These are phyloP conservation scores for Punica granatum DNA, from an alignment of 345 rosid genomes.

Conservation along the genomic window DNA sequence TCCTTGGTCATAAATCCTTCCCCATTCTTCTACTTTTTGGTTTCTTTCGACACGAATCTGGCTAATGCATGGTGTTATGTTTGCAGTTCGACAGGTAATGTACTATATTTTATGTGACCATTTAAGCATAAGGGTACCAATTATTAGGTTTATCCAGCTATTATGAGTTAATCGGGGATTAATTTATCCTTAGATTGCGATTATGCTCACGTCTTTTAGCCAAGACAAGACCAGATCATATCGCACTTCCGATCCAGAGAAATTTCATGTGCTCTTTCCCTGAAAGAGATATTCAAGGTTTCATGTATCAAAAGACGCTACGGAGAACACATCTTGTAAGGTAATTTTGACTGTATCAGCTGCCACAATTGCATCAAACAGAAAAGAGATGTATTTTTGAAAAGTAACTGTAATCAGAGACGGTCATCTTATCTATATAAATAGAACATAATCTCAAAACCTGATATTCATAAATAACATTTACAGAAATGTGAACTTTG, in stretches of 20 bases:
- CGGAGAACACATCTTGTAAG: neutral
- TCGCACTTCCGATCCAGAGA: neutral
- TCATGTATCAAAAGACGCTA: neutral
- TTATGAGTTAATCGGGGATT: neutral
- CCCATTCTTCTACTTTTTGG: neutral
- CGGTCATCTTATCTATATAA: neutral
- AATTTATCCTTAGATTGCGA: neutral
- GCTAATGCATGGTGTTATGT: neutral
- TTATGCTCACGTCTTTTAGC: neutral
- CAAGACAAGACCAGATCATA: neutral
- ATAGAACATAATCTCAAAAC: neutral
- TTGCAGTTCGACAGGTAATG: neutral
- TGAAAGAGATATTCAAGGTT: neutral
- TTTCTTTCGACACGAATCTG: neutral
- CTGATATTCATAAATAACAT: neutral
- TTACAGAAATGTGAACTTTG: neutral
- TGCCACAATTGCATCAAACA: neutral
- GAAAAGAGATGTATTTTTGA: neutral
- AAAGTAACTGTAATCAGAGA: neutral
- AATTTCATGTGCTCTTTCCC: neutral
- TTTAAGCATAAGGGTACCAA: neutral
- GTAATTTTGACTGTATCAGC: neutral
- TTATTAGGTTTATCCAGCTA: neutral
- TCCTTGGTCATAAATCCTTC: neutral
- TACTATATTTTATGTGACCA: slow-evolving; percentile 1